Base-by-base conservation (phyloP, 2,329 filamentous ascomycete species). In the Penicillium palitans region DNA sequence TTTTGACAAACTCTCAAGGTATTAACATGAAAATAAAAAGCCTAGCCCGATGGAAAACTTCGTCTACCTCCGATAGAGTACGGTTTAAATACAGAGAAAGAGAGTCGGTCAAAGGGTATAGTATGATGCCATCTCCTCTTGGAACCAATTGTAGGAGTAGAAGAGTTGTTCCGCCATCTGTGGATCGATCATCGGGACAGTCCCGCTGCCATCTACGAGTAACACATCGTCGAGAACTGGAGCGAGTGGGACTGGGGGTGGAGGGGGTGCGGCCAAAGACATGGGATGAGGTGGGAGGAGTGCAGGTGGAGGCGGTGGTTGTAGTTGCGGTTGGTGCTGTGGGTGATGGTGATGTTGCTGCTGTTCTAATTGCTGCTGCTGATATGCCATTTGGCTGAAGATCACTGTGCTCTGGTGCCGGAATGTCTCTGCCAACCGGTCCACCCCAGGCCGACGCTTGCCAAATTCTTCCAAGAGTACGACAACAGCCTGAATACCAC, bases 121-220 rank as follows among this genome's bases (percentile, higher is more conserved):
- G 63, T 71, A 74, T 29, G 66, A 72, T 42, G 72, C 72, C 71
- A 75, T 73, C 57, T 75, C 72, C 63, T 74, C 71, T 57, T 75
- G 72, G 39, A 75, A 75, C 72, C 72, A 75, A 60, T 74, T 72
- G 55, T 75, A 74, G 2, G 72, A 74, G 57, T 74, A 74, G 27
- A 69, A 73, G 48, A 75, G 59, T 61, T 75, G 72, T 42, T 75
- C 72, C 24, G 72, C 72, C 67, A 75, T 65, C 53, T 72, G 70
- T 6, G 72, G 70, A 62, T 75, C 72, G 27, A 74, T 68, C 52
- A 70, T 67, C 4, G 72, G 71, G 31, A 72, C 64, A 27, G 55
- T 63, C 4, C 68, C 69, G 35, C 70, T 69, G 19, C 59, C 65
- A 58, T 74, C 70, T 3, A 74, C 71, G 17, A 75, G 61, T 19